phyloP scores from a whole-genome alignment of 2,329 filamentous ascomycete genomes.

The Cercospora sp. region DNA sequence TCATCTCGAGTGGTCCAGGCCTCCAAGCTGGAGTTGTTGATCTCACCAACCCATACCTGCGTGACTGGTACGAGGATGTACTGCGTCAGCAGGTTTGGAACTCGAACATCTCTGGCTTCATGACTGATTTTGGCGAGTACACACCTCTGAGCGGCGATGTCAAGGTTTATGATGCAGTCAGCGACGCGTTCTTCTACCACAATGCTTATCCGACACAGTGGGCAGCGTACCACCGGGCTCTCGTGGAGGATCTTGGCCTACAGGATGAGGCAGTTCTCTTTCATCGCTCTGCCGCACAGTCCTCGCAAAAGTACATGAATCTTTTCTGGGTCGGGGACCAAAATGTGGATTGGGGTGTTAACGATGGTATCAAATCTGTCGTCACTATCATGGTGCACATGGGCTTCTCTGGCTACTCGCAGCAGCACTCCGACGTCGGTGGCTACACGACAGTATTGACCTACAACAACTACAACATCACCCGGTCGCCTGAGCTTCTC shows the following conservation, averaged over 20 bases:
- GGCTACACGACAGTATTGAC: conserved; percentile 41
- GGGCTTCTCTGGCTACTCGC: conserved; percentile 41
- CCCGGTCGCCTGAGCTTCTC: conserved; percentile 40
- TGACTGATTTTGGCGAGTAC: conserved; percentile 44
- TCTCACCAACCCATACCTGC: conserved; percentile 39
- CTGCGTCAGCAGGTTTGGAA: conserved; percentile 40
- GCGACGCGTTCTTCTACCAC: conserved; percentile 39
- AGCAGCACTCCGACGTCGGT: conserved; percentile 41
- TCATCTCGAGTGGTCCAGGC: conserved; percentile 42
- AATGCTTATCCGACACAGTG: conserved; percentile 41
- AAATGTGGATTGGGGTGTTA: conserved; percentile 38
- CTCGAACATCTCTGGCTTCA: conserved; percentile 41
- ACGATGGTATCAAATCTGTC: conserved; percentile 42
- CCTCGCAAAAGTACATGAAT: conserved; percentile 39
- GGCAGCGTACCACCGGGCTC: conserved; percentile 38
- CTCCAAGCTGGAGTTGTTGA: conserved; percentile 43
- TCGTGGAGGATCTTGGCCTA: conserved; percentile 34
- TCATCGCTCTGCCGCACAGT: conserved; percentile 40
- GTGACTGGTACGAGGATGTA: conserved; percentile 39
- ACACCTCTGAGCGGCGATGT: conserved; percentile 35
- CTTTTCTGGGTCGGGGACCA: conserved; percentile 45
- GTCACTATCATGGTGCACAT: conserved; percentile 41
- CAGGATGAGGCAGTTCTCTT: conserved; percentile 39
- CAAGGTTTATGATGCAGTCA: conserved; percentile 34
- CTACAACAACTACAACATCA: conserved; percentile 36